These are phyloP conservation scores for Talaromyces verruculosus DNA, from an alignment of 2,329 filamentous ascomycete genomes.

Conservation along the genomic window DNA sequence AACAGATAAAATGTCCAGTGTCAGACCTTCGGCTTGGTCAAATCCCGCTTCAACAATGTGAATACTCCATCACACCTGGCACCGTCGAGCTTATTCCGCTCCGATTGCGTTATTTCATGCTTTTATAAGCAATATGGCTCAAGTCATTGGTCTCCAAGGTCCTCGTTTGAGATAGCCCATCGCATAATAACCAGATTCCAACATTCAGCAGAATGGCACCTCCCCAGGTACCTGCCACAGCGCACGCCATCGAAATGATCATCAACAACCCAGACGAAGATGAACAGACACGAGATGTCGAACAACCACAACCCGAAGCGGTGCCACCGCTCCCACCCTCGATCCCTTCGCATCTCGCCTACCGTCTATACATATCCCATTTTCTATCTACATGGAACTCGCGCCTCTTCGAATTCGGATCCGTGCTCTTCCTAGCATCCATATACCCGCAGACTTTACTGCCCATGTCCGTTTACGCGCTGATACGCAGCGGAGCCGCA, in stretches of 20 bases:
- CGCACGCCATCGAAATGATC: background rate
- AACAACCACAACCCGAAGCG: background rate
- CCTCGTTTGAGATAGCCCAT: background rate
- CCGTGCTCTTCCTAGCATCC: conserved; percentile 58
- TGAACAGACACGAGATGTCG: background rate
- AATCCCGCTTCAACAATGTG: background rate
- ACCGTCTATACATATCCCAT: conserved; percentile 58
- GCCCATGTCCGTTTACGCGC: conserved; percentile 67
- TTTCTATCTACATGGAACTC: conserved; percentile 65
- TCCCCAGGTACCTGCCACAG: background rate
- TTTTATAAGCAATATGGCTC: background rate
- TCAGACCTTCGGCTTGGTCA: background rate
- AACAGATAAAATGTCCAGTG: background rate
- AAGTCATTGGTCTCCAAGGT: background rate
- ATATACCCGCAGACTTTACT: conserved; percentile 61
- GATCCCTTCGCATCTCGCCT: conserved; percentile 2
- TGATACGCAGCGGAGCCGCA: conserved; percentile 59
- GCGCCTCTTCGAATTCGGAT: conserved; percentile 63
- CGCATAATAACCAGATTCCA: background rate
- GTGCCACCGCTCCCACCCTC: background rate
- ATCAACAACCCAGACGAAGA: background rate
- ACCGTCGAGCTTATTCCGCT: background rate
- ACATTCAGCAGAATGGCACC: background rate
- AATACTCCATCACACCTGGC: background rate
- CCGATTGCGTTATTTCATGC: background rate